Percentiles rank a stretch among this genome's conserved stretches.
phyloP scores from a whole-genome alignment of 306 rosid genomes.

The Hippophae gyantsensis region DNA sequence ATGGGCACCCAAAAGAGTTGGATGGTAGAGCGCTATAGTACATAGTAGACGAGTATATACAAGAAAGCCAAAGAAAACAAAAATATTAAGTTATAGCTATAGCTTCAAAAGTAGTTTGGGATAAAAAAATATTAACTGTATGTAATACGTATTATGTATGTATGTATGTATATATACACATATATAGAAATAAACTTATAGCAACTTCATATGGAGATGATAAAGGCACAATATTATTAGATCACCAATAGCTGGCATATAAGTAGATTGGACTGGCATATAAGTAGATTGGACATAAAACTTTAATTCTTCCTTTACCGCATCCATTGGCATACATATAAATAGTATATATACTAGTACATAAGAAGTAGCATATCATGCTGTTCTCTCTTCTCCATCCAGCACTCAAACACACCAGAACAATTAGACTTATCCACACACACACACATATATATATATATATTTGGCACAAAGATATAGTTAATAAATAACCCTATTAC shows the following conservation, averaged over 20 bases:
- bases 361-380: no score
- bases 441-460: no score
- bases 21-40: conserved; percentile 86
- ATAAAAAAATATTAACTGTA: conserved; percentile 9
- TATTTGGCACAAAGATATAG: no score
- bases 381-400: not conserved
- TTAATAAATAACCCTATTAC: no score
- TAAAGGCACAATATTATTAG: not conserved
- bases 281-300: no score
- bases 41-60: conserved; percentile 56
- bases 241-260: no score
- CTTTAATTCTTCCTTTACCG: no score
- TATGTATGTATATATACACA: conserved; percentile 16
- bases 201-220: conserved; percentile 4
- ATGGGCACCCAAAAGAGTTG: conserved; percentile 68
- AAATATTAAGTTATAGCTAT: conserved; percentile 50
- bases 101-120: conserved; percentile 42
- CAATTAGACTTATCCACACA: no score
- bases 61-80: conserved; percentile 51
- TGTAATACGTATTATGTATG: conserved; percentile 19
- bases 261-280: no score
- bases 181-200: not conserved
- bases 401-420: not conserved
- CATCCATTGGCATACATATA: no score
- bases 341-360: no score